Percentiles rank a stretch among this genome's conserved stretches.
Evolutionary conservation across 2,329 filamentous ascomycete genomes (phyloP).

Genomic region (Talaromyces piceae): DNA sequence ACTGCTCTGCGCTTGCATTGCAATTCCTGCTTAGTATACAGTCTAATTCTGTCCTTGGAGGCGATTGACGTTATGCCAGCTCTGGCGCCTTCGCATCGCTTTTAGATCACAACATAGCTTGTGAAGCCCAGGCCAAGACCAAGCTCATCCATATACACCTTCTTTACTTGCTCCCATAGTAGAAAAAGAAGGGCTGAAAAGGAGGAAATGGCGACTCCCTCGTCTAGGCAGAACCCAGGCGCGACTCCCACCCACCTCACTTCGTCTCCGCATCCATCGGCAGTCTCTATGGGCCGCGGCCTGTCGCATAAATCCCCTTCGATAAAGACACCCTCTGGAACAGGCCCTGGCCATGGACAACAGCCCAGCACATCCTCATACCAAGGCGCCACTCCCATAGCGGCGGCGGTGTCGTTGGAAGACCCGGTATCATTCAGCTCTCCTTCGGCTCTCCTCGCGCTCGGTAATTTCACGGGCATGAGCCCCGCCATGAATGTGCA

Average conservation of each 20-base stretch:
- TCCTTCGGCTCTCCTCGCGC: constrained; percentile 37
- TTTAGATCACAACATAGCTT: background rate
- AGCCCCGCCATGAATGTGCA: constrained; percentile 33
- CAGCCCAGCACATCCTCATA: constrained; percentile 32
- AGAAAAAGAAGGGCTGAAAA: too few species aligned
- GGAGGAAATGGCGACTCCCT: constrained; percentile 41
- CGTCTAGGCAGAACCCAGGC: constrained; percentile 34
- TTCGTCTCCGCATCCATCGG: constrained; percentile 37
- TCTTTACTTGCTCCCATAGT: background rate
- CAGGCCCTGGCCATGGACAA: constrained; percentile 27
- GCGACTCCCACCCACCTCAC: constrained; percentile 38
- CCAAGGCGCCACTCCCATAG: constrained; percentile 38
- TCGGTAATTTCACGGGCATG: constrained; percentile 36
- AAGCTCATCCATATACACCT: background rate
- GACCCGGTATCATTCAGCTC: constrained; percentile 39
- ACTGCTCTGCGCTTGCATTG: background rate
- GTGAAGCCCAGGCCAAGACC: background rate
- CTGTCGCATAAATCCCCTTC: constrained; percentile 41
- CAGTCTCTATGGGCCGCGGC: constrained; percentile 31
- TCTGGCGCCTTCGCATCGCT: background rate
- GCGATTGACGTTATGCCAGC: background rate
- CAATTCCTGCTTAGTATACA: background rate
- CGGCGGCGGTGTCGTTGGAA: constrained; percentile 29
- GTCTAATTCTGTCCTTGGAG: background rate
- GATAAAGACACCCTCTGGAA: constrained; percentile 36